Base-by-base conservation (phyloP, 176 grass and related monocot genomes). In the Melocanna baccifera region DNA sequence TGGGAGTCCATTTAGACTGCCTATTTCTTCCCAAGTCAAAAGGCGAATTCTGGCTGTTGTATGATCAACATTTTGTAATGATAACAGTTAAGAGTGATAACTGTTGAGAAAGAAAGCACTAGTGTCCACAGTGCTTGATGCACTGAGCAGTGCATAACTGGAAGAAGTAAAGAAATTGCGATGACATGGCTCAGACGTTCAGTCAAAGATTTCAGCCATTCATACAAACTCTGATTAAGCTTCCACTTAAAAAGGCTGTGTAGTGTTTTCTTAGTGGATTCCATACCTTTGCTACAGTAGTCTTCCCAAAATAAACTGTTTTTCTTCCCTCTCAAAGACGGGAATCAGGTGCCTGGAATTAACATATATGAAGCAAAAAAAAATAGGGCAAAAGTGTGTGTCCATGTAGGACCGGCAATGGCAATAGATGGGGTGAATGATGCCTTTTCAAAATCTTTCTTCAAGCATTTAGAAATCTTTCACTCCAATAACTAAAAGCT, bases 191-290 rank as follows among this genome's bases (percentile, higher is more conserved):
- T 71, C 34, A 57, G 55, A 9, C 41, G 41, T 42, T 42, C 41
- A 42, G 41, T 42, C 18, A 56, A 86, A 70, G 50, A 26, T 34
- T 79, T 18, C 64, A 55, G 41, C 28, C 40, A 58, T n/a, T 0
- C 4, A 12, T 6, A 23, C 9, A 48, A 62, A 43, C 67, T 65
- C 47, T 57, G 34, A 86, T 57, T 77, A 28, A 76, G 72, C 56
- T 86, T 71, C 76, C 87, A 88, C 47, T 84, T 4, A 62, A 45
- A 37, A 58, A 53, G 7, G 51, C 12, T 37, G 9, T 47, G 6
- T 4, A 4, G 6, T 67, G 47, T 55, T 23, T 22, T 74, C 48
- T 66, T 30, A 2, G 69, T 84, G 34, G 65, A 71, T 71, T 81
- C 25, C 23, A 63, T 12, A 55, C 43, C 19, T 66, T 63, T 36